A percentile compares a stretch with the other conserved stretches of the same genome.
phyloP scores from a whole-genome alignment of 495 filamentous ascomycete genomes.

The Amphirosellinia nigrospora region DNA sequence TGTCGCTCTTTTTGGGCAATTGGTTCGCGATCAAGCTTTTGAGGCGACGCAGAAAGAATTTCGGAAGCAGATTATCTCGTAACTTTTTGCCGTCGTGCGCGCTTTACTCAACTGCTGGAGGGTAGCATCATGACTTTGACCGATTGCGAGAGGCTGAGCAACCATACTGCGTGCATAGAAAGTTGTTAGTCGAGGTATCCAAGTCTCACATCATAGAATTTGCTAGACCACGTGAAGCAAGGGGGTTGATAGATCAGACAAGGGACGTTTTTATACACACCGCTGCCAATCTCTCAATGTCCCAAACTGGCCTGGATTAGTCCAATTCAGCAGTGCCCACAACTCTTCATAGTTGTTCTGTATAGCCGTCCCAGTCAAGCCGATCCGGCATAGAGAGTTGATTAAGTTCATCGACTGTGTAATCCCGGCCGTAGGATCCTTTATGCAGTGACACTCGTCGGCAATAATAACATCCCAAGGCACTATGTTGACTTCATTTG shows the following conservation, averaged over 20 bases:
- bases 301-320: slow-evolving; percentile 87
- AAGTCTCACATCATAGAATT: background rate
- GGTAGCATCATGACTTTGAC: slow-evolving; percentile 92
- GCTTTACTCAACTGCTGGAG: slow-evolving; percentile 79
- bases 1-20: slow-evolving; percentile 93
- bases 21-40: slow-evolving; percentile 93
- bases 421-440: slow-evolving; percentile 75
- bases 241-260: background rate
- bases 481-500: slow-evolving; percentile 78
- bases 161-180: slow-evolving; percentile 53
- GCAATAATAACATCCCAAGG: slow-evolving; percentile 97
- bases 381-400: slow-evolving; percentile 92
- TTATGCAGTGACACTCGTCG: slow-evolving; percentile 94
- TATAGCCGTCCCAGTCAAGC: slow-evolving; percentile 93
- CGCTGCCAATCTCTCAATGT: slow-evolving; percentile 78
- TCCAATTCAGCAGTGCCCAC: slow-evolving; percentile 97
- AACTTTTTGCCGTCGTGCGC: slow-evolving; percentile 84
- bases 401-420: slow-evolving; percentile 89
- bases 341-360: slow-evolving; percentile 98
- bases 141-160: slow-evolving; percentile 77
- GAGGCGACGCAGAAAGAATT: slow-evolving; percentile 92
- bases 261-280: slow-evolving; percentile 15
- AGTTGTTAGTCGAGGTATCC: background rate
- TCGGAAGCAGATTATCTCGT: slow-evolving; percentile 85
- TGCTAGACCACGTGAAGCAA: background rate